Evolutionary conservation across 2,329 filamentous ascomycete genomes (phyloP), one percentile per base, ranked within the genome.

Genomic region (Aspergillus ustus): DNA sequence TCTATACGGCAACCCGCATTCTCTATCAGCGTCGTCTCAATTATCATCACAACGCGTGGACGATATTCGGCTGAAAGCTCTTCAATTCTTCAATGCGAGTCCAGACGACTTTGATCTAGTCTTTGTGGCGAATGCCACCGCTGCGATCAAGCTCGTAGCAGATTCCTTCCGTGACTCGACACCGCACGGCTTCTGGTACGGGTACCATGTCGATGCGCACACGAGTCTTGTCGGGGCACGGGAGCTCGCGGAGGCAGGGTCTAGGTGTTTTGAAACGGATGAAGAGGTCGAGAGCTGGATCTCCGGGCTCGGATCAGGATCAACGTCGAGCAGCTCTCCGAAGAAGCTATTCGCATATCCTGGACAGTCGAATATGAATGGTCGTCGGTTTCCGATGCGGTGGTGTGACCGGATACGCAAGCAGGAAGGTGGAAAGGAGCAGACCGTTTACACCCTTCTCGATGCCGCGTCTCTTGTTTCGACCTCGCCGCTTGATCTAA

Each of bases 331-430:
- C 3, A 67, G 53, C 69, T 71, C 44, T 53, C 73, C 49, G 64
- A 69, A 55, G 4, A 69, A 55, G 4, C 75, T 91, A 1, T 92
- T 98, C 74, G 91, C 92, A 29, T 97, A 92, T 73, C 91, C 94
- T 7, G 93, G 89, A 1, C 94, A 98, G 73, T 97, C 93, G 34
- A 97, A 97, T 72, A 91, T 97, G 90, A 90, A 94, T 66, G 94
- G 94, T 2, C 85, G 84, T 22, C 87, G 91, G 57, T 83, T 92
- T 62, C 91, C 93, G 7, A 73, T 92, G 17, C 76, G 81, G 3
- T 97, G 93, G 93, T 82, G 84, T 50, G 72, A 75, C 52, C 70
- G 77, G 25, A 70, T 88, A 53, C 82, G 83, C 58, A 68, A 73
- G 34, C 71, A 67, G 44, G 66, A 69, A 45, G 61, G 65, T 11